phyloP scores from a whole-genome alignment of 495 filamentous ascomycete species.

The Podospora tetraspora region DNA sequence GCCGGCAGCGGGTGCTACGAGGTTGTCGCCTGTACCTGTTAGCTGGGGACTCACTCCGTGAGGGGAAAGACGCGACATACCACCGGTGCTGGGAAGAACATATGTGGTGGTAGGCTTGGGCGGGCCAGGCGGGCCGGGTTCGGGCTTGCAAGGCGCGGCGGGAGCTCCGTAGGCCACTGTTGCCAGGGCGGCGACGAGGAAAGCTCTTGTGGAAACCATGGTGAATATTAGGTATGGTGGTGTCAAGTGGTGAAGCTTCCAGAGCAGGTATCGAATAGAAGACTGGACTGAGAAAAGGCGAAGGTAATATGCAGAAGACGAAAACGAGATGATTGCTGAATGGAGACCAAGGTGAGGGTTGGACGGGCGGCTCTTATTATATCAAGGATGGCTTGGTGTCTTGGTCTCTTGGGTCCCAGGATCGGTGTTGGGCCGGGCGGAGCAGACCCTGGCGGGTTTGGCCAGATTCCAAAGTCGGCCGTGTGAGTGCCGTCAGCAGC shows the following conservation, averaged over 20 bases:
- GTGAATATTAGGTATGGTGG: conserved; percentile 9
- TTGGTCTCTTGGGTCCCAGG: background rate
- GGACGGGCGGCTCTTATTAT: conserved; percentile 9
- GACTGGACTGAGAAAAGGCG: conserved; percentile 3
- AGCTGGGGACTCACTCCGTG: background rate
- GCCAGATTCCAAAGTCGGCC: background rate
- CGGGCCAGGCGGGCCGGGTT: conserved; percentile 8
- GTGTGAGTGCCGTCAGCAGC: conserved; percentile 8
- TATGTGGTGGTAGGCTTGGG: background rate
- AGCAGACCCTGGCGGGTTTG: conserved; percentile 5
- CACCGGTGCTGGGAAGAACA: conserved; percentile 22
- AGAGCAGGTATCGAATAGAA: conserved; percentile 16
- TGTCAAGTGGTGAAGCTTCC: conserved; percentile 18
- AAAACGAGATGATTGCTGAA: conserved; percentile 7
- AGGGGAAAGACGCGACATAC: conserved; percentile 8
- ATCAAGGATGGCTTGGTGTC: conserved; percentile 1
- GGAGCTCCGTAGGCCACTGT: conserved; percentile 24
- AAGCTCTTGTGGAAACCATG: conserved; percentile 28
- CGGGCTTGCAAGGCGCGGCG: conserved; percentile 1
- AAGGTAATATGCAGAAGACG: background rate
- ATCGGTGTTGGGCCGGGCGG: conserved; percentile 1
- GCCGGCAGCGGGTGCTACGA: conserved; percentile 43
- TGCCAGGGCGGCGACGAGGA: conserved; percentile 25
- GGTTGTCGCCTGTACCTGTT: conserved; percentile 25
- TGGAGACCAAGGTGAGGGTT: background rate